Conservation (phyloP, 1,284 basidiomycete species). For the Naganishia sp. region DNA sequence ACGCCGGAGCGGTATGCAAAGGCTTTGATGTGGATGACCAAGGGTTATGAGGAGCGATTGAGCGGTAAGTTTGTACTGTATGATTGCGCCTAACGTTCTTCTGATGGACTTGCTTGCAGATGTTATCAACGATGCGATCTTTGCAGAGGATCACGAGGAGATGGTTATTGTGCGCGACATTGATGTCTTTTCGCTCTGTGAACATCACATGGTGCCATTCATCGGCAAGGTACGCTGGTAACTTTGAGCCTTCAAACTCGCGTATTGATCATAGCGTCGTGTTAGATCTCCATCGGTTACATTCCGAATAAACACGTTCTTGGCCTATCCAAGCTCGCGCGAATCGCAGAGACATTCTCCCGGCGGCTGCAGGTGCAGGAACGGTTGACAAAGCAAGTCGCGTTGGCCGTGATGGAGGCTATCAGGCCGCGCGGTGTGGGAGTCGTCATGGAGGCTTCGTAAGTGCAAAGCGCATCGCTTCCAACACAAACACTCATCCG, state of each 20-base stretch:
- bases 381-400: constrained; percentile 95
- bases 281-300: constrained; percentile 73
- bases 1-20: constrained; percentile 97
- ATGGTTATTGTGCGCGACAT: constrained; percentile 99
- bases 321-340: constrained; percentile 93
- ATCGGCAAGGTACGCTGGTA: constrained; percentile 78
- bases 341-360: constrained; percentile 97
- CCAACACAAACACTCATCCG: not conserved
- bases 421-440: constrained; percentile 97
- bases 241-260: not conserved
- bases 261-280: not conserved
- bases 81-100: not conserved
- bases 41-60: constrained; percentile 93
- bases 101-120: constrained; percentile 59
- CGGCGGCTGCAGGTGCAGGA: constrained; percentile 96
- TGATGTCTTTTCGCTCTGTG: constrained; percentile 94
- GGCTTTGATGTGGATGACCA: constrained; percentile 98
- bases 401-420: constrained; percentile 94
- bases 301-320: constrained; percentile 95
- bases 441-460: constrained; percentile 98
- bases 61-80: constrained; percentile 61
- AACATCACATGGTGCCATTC: constrained; percentile 98
- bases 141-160: constrained; percentile 99
- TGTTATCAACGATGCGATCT: constrained; percentile 97
- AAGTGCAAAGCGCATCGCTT: constrained; percentile 51